Percentiles rank a stretch among this genome's conserved stretches.
Conservation (phyloP, 2,329 filamentous ascomycete genomes). For the Cladorrhinum sp. region DNA sequence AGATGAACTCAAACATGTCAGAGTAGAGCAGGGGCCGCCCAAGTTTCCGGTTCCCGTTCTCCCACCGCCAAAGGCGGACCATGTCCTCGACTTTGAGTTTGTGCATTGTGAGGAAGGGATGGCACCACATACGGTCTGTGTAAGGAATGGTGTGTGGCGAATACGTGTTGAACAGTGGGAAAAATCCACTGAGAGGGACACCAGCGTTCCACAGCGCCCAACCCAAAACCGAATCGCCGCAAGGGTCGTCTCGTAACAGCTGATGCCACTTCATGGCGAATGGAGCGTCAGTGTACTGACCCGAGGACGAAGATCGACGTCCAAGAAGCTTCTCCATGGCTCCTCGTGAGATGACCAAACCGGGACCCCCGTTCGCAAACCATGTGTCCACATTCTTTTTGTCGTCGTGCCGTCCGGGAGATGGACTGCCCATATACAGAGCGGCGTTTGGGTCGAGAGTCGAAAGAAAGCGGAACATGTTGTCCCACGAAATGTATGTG, state of each 20-base stretch:
- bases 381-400: conserved; percentile 35
- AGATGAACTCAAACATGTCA: conserved; percentile 38
- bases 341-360: conserved; percentile 44
- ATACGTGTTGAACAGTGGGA: conserved; percentile 50
- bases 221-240: conserved; percentile 51
- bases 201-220: conserved; percentile 44
- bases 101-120: conserved; percentile 48
- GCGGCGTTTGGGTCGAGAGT: conserved; percentile 44
- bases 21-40: conserved; percentile 38
- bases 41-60: conserved; percentile 32
- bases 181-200: conserved; percentile 45
- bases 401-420: conserved; percentile 36
- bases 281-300: conserved; percentile 40
- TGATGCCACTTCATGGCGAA: conserved; percentile 40
- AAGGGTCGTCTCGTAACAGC: conserved; percentile 46
- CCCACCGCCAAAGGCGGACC: conserved; percentile 47
- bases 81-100: conserved; percentile 47
- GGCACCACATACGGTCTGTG: conserved; percentile 47
- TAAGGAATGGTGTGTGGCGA: conserved; percentile 48
- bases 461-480: conserved; percentile 47
- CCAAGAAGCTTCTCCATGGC: conserved; percentile 42
- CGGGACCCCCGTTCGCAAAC: conserved; percentile 50
- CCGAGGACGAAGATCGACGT: conserved; percentile 31
- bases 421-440: conserved; percentile 49
- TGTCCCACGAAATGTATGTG: conserved; percentile 48